A percentile compares a stretch with the other conserved stretches of the same genome.
Evolutionary conservation across 2,329 filamentous ascomycete genomes (phyloP).

Genomic region (Huntiella abstrusa): DNA sequence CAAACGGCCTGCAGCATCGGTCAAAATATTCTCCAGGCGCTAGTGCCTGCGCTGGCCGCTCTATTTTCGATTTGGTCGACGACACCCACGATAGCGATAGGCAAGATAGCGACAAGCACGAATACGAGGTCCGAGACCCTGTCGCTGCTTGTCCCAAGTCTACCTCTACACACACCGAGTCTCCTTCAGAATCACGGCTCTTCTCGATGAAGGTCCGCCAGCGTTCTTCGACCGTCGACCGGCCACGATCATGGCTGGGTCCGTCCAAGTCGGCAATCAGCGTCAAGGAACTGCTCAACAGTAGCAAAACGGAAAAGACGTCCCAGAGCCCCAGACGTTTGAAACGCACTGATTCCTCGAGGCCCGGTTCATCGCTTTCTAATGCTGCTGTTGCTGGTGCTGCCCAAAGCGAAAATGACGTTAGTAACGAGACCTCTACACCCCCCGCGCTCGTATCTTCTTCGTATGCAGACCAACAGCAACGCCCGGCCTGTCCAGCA

Average conservation of each 20-base stretch:
- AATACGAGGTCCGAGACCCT: neutral
- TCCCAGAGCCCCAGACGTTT: slow-evolving; percentile 4
- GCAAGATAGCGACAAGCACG: neutral
- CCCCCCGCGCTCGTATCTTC: neutral
- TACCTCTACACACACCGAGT: slow-evolving; percentile 2
- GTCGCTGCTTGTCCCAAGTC: slow-evolving; percentile 3
- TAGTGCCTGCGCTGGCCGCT: neutral
- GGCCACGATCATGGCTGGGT: slow-evolving; percentile 34
- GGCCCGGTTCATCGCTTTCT: neutral
- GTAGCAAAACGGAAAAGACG: neutral
- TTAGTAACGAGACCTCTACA: neutral
- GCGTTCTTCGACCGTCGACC: slow-evolving; percentile 29
- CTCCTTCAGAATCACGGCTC: slow-evolving; percentile 10
- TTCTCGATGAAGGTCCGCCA: slow-evolving; percentile 17
- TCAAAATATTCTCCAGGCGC: neutral
- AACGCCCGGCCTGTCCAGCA: neutral
- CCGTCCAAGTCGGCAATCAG: slow-evolving; percentile 25
- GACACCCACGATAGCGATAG: neutral
- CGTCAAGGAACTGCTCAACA: slow-evolving; percentile 16
- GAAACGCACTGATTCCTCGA: neutral
- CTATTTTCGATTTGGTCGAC: neutral
- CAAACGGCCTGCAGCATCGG: too few relatives aligned
- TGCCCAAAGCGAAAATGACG: neutral
- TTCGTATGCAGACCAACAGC: neutral
- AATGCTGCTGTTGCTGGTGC: neutral